Evolutionary conservation across 495 filamentous ascomycete species (phyloP), one percentile per base, ranked within the genome.

Genomic region (Talaromyces thailandensis): DNA sequence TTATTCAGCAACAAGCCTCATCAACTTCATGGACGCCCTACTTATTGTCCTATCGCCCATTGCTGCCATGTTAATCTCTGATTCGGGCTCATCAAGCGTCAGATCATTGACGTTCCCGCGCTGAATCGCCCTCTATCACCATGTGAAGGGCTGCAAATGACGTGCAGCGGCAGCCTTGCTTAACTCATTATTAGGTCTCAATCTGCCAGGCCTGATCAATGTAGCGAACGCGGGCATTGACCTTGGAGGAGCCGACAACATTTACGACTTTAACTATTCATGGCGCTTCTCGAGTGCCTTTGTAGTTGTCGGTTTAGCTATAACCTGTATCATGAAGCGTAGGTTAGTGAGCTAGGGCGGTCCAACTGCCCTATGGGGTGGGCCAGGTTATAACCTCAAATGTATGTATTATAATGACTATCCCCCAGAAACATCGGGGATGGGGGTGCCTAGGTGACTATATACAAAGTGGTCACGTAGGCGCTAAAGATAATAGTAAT

Each of bases 1-100:
- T n/a, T 77, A 72, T 48, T 82, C 79, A 16, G 84, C 85, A 16
- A 67, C 70, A 24, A 80, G 73, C 1, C 79, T 88, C 67, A 77
- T 88, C 14, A 77, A 76, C 25, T 88, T 88, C 70, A 81, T 88
- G 75, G 66, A 64, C 16, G 76, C 71, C 9, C 75, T 78, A 58
- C 67, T 72, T 2, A 65, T 63, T 6, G 62, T 71, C 51, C 61
- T 71, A 29, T 64, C 59, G 3, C 68, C 69, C 7, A 64, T 81
- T 58, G 76, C 77, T 3, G 79, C 74, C 37, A 75, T 81, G 61
- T 67, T 79, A 28, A 73, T 71, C 35, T 69, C 74, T 24, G 80
- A 82, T 62, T 71, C 65, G 81, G 76, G 72, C 56, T 81, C n/a
- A 70, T 77, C 28, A 77, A 80, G 61, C 66, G 69, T 48, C 67